Evolutionary conservation across 2,329 filamentous ascomycete species (phyloP).

Genomic region (Arthrobotrys conoides): DNA sequence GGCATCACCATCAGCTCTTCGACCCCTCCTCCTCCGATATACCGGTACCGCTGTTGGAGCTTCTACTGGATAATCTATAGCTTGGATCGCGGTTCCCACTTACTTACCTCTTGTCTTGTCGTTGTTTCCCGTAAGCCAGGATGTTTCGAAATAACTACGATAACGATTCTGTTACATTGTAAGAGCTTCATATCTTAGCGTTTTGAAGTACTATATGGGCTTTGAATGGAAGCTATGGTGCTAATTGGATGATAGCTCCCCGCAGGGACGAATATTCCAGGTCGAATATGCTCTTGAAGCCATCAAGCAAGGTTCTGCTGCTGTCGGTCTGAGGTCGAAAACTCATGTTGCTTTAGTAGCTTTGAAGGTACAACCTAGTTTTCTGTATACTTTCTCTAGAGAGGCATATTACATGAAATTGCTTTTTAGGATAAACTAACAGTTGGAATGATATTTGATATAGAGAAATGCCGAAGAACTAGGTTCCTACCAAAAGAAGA

Average conservation of each 20-base stretch:
- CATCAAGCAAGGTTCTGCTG: conserved; percentile 98
- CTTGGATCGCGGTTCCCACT: conserved; percentile 32
- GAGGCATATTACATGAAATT: neutral
- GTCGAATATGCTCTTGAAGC: conserved; percentile 99
- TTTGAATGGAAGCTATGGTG: conserved; percentile 9
- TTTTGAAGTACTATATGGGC: neutral
- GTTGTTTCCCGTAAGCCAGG: conserved; percentile 67
- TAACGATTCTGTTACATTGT: conserved; percentile 99
- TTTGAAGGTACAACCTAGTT: conserved; percentile 81
- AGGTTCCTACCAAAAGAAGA: conserved; percentile 99
- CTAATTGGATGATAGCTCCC: conserved; percentile 76
- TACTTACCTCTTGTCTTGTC: neutral
- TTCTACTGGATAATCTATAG: conserved; percentile 17
- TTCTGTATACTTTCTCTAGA: conserved; percentile 25
- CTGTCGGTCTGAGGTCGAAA: conserved; percentile 97
- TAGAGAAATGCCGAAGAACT: conserved; percentile 99
- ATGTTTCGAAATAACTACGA: conserved; percentile 99
- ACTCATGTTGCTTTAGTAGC: conserved; percentile 96
- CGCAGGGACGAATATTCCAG: conserved; percentile 99
- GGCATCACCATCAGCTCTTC: conserved; percentile 23
- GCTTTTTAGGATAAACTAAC: neutral
- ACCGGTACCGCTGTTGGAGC: conserved; percentile 19
- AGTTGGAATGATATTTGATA: conserved; percentile 43
- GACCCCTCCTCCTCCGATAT: neutral
- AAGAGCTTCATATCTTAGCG: conserved; percentile 8